These are phyloP conservation scores for Nemania serpens DNA, from an alignment of 2,329 filamentous ascomycete genomes.

Conservation along the genomic window DNA sequence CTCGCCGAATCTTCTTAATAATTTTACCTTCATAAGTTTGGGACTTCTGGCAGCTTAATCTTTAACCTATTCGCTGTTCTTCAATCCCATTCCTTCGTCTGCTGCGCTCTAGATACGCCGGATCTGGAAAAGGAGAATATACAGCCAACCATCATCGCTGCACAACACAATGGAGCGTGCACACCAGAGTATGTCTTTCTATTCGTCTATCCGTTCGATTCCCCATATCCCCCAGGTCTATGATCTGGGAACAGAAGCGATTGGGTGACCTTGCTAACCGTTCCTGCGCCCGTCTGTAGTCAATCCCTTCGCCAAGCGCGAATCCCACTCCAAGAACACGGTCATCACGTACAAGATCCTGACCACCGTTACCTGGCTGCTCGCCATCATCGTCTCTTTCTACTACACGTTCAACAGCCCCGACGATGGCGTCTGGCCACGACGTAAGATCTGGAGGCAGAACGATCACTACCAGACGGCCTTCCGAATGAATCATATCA, in stretches of 20 bases:
- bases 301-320: slow-evolving; percentile 77
- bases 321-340: slow-evolving; percentile 63
- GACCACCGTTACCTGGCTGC: slow-evolving; percentile 73
- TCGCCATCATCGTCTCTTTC: slow-evolving; percentile 72
- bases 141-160: background rate
- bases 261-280: slow-evolving; percentile 10
- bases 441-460: slow-evolving; percentile 74
- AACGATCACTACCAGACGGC: slow-evolving; percentile 70
- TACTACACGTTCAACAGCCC: slow-evolving; percentile 74
- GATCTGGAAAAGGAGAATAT: background rate
- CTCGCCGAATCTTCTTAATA: background rate
- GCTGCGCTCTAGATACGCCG: background rate
- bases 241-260: background rate
- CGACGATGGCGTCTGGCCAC: slow-evolving; percentile 61
- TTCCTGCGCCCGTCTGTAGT: slow-evolving; percentile 47
- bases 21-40: background rate
- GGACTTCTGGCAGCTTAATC: background rate
- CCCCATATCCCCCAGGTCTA: background rate
- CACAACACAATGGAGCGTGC: slow-evolving; percentile 38
- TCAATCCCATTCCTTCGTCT: background rate
- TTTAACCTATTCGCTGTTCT: background rate
- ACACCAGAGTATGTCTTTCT: slow-evolving; percentile 36
- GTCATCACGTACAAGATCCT: slow-evolving; percentile 77
- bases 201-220: too few species aligned
- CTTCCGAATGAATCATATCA: slow-evolving; percentile 72